Percentiles rank a stretch among this genome's conserved stretches.
These are phyloP conservation scores for Hemisphaericaspora nanyangensis DNA, from an alignment of 805 yeast genomes.

Conservation along the genomic window DNA sequence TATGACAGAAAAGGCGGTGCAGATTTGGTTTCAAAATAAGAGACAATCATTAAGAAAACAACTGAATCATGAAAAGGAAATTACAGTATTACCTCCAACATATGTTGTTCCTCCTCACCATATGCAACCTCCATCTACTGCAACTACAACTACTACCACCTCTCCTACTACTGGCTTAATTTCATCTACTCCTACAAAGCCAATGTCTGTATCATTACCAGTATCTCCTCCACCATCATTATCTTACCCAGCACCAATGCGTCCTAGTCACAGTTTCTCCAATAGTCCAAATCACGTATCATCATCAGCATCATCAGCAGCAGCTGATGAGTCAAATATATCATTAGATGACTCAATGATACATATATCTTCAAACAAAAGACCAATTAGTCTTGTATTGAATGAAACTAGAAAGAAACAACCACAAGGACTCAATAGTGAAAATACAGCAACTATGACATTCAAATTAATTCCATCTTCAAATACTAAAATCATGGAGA, in stretches of 20 bases:
- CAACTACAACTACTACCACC: slow-evolving; percentile 1
- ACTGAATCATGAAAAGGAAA: slow-evolving; percentile 31
- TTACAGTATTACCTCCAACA: slow-evolving; percentile 43
- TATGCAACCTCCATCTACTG: slow-evolving; percentile 1
- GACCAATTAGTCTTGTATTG: slow-evolving; percentile 11
- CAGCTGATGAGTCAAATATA: slow-evolving; percentile 14
- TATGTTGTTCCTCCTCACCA: slow-evolving; percentile 11
- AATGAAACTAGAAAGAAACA: slow-evolving; percentile 34
- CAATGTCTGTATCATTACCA: slow-evolving; percentile 2
- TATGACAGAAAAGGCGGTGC: slow-evolving; percentile 98
- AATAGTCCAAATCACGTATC: too few relatives aligned
- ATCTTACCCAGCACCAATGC: slow-evolving; percentile 6
- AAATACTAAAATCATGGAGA: slow-evolving; percentile 18
- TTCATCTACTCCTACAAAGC: slow-evolving; percentile 25
- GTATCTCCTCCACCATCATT: slow-evolving; percentile 10
- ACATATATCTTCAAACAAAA: not conserved
- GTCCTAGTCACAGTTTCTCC: too few relatives aligned
- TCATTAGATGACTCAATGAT: slow-evolving; percentile 14
- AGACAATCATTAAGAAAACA: slow-evolving; percentile 75
- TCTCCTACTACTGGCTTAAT: slow-evolving; percentile 9
- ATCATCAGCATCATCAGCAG: slow-evolving; percentile 17
- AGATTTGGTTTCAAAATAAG: slow-evolving; percentile 97
- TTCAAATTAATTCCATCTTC: slow-evolving; percentile 29
- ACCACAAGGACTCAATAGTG: slow-evolving; percentile 27
- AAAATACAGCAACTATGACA: slow-evolving; percentile 28